These are phyloP conservation scores for Dictyostelium discoideum DNA, from an alignment of 78 protist species.

Conservation along the genomic window DNA sequence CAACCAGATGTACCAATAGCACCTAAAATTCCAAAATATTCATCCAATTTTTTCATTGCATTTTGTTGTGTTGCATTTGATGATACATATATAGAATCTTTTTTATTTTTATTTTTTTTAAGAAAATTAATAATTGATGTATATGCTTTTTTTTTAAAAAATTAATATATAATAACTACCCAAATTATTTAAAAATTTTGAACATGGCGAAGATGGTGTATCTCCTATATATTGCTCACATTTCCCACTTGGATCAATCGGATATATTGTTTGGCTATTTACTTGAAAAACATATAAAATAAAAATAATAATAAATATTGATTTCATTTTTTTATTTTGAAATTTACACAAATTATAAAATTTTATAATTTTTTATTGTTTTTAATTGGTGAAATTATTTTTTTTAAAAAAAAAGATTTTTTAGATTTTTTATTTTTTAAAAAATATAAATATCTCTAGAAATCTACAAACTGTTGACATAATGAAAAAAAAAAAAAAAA, in stretches of 20 bases:
- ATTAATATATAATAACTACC: not conserved
- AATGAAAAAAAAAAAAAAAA: no score
- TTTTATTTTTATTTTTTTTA: no score
- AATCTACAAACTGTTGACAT: no score
- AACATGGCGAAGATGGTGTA: not conserved
- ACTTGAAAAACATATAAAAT: not conserved
- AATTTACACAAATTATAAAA: not conserved
- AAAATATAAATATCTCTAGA: no score
- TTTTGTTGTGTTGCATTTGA: not conserved
- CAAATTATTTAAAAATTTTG: slow-evolving; percentile 4
- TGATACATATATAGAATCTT: slow-evolving; percentile 35
- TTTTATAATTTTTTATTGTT: not conserved
- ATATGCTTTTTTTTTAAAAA: no score
- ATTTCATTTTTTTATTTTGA: not conserved
- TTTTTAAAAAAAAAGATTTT: not conserved
- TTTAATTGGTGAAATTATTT: not conserved
- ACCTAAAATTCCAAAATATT: not conserved
- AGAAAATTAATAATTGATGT: no score
- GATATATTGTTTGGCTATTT: not conserved
- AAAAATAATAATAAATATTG: not conserved
- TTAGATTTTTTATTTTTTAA: not conserved
- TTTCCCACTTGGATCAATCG: slow-evolving; percentile 17
- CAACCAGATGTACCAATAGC: not conserved
- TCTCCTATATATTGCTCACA: slow-evolving; percentile 49
- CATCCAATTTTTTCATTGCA: not conserved